A percentile compares a stretch with the other conserved stretches of the same genome.
phyloP scores from a whole-genome alignment of 2,329 filamentous ascomycete species.

The Apiospora marii region DNA sequence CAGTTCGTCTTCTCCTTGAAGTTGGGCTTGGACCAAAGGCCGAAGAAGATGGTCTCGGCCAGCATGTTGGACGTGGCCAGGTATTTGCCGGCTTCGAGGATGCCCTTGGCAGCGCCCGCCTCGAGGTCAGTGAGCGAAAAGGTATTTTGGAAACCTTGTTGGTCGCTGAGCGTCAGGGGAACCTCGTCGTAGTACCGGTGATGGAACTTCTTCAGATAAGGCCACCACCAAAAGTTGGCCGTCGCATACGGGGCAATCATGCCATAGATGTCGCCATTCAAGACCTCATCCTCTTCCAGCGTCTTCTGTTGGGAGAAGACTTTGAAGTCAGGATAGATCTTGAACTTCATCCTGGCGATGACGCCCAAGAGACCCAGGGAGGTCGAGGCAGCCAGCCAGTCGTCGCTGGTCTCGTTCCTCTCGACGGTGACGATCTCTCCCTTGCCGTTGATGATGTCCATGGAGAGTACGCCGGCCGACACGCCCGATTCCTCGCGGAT shows the following conservation, averaged over 20 bases:
- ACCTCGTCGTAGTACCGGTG: slow-evolving; percentile 61
- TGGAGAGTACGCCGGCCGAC: slow-evolving; percentile 54
- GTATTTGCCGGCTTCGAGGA: slow-evolving; percentile 57
- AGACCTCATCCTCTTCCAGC: slow-evolving; percentile 55
- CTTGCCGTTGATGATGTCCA: slow-evolving; percentile 58
- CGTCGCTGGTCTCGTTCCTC: slow-evolving; percentile 51
- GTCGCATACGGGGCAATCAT: slow-evolving; percentile 59
- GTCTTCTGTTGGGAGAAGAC: slow-evolving; percentile 58
- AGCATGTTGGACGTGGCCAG: slow-evolving; percentile 56
- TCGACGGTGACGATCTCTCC: slow-evolving; percentile 52
- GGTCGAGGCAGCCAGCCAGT: slow-evolving; percentile 60
- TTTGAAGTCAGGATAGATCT: slow-evolving; percentile 59
- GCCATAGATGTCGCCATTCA: slow-evolving; percentile 58
- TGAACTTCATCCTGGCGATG: slow-evolving; percentile 57
- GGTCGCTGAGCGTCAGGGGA: slow-evolving; percentile 46
- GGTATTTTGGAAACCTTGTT: slow-evolving; percentile 60
- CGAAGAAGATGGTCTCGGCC: slow-evolving; percentile 58
- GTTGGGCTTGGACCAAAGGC: slow-evolving; percentile 57
- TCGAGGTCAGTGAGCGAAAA: slow-evolving; percentile 57
- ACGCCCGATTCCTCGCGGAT: slow-evolving; percentile 58
- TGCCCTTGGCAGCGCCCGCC: slow-evolving; percentile 47
- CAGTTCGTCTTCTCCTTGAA: slow-evolving; percentile 60
- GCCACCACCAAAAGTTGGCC: slow-evolving; percentile 64
- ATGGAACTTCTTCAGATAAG: slow-evolving; percentile 58
- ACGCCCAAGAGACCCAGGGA: slow-evolving; percentile 57